Evolutionary conservation across 1,139 yeast species (phyloP), one percentile per base, ranked within the genome.

Genomic region (Sugiyamaella paludigena): DNA sequence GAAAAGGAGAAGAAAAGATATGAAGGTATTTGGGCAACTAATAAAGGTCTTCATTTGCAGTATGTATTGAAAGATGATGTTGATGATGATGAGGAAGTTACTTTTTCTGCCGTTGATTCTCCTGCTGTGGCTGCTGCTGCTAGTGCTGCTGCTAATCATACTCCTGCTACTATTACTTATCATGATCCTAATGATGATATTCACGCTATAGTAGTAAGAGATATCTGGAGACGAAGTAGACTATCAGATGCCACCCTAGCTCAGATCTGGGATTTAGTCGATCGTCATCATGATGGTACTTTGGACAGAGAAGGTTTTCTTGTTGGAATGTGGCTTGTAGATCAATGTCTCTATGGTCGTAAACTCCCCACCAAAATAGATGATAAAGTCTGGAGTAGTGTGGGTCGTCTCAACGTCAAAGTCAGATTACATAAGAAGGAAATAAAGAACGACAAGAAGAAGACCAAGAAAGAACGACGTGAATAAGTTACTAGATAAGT

Each of bases 311-410:
- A 81, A 41, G 91, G 91, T 55, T 92, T 92, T 61, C 70, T 91
- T 36, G 94, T 89, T 11, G 98, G 96, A 0, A 88, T 86, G 87
- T 91, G 98, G 98, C 69, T 88, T 7, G 92, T 91, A 1, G 98
- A 91, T 66, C 98, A 91, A 66, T 87, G 96, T 62, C 73, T 91
- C n/a, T 92, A 91, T 63, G 98, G 98, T 0, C 75, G 96, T 34
- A 92, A 92, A 65, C 71, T 92, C 45, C 97, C 98, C 0, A 77
- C 79, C 56, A 70, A 69, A 78, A 75, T 58, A 15, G 66, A 64
- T 26, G 62, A 63, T 27, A 63, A 61, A 11, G 62, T 71, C 4
- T 71, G 75, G 75, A 62, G 65, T 35, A 62, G 70, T 36, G 71
- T 70, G 1, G 70, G 72, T 8, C 64, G 73, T 45, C 64, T 74